Evolutionary conservation across 164 flowering plant species (phyloP).

Genomic region (grape (Vitis vinifera)): DNA sequence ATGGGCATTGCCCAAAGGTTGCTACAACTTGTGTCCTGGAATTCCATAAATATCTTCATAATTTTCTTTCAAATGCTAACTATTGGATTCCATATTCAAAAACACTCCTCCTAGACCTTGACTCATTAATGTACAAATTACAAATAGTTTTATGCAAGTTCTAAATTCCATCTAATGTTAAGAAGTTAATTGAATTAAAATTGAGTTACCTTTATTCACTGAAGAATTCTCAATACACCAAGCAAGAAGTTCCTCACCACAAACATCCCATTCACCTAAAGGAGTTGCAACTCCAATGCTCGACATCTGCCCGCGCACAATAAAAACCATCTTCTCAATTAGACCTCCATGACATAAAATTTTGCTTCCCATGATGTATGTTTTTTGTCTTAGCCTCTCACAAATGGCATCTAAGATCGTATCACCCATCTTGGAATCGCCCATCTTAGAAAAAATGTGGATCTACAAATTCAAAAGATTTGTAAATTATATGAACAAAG

Average conservation of each 20-base stretch:
- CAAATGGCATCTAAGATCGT: conserved; percentile 70
- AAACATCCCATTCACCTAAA: conserved; percentile 69
- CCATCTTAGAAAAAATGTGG: conserved; percentile 71
- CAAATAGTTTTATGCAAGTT: too few relatives aligned
- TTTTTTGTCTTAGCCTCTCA: conserved; percentile 65
- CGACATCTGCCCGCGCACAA: conserved; percentile 70
- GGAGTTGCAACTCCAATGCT: conserved; percentile 39
- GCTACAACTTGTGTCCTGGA: too few relatives aligned
- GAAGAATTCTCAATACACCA: conserved; percentile 80
- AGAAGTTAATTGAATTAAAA: too few relatives aligned
- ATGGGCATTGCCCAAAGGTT: too few relatives aligned
- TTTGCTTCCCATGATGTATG: conserved; percentile 63
- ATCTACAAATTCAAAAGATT: conserved; percentile 36
- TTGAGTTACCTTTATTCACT: conserved; percentile 45
- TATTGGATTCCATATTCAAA: too few relatives aligned
- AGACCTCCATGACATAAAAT: conserved; percentile 49
- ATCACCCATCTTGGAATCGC: conserved; percentile 21
- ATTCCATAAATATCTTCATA: too few relatives aligned
- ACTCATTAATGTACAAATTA: too few relatives aligned
- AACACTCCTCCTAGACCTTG: too few relatives aligned
- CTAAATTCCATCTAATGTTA: too few relatives aligned
- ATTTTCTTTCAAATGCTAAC: too few relatives aligned
- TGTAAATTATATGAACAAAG: too few relatives aligned
- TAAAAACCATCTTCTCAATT: conserved; percentile 64
- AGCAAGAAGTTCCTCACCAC: conserved; percentile 88